Base-by-base conservation (phyloP, 2,329 filamentous ascomycete species). In the Lanzia echinophila region DNA sequence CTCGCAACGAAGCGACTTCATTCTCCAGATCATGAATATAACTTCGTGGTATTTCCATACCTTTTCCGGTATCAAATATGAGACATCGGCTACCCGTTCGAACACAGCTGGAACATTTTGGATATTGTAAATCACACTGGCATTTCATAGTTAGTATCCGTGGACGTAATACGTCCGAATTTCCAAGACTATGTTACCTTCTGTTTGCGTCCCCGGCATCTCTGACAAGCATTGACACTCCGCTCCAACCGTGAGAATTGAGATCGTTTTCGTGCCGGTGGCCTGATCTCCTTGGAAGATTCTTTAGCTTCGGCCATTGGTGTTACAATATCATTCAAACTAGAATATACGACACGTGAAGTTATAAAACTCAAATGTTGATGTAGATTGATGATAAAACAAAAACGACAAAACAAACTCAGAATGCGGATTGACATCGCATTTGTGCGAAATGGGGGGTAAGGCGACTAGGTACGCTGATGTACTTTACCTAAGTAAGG, bases 31-130 rank as follows among this genome's bases (percentile, higher is more conserved):
- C 41, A 17, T 60, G 57, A 2, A 66, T 53, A 49, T 65, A 66
- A 49, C 60, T 53, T 2, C 63, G 59, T 39, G 63, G 63, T 36
- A 66, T 58, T 22, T 65, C 62, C n/a, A 59, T 49, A 20, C 58
- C 51, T 44, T 66, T 66, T 13, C 58, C 57, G 2, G 59, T 54
- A 47, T 64, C 48, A 57, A 62, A 66, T 8, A 46, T 62, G 33
- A 66, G 50, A 51, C 64, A 64, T 34, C 45, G 54, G 39, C 39
- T 42, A 33, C 58, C 44, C n/a, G 52, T 53, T 20, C 47, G 53
- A 56, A 58, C 55, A 42, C 62, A 65, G 55, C 58, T 65, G n/a
- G 60, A 60, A 34, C 62, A 65, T 34, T 56, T 58, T 31, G 62
- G 62, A 50, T 62, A 57, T 52, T 50, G 52, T 42, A 60, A 57